Percentiles rank a stretch among this genome's conserved stretches.
phyloP scores from a whole-genome alignment of 805 yeast genomes.

The Candida adriatica region DNA sequence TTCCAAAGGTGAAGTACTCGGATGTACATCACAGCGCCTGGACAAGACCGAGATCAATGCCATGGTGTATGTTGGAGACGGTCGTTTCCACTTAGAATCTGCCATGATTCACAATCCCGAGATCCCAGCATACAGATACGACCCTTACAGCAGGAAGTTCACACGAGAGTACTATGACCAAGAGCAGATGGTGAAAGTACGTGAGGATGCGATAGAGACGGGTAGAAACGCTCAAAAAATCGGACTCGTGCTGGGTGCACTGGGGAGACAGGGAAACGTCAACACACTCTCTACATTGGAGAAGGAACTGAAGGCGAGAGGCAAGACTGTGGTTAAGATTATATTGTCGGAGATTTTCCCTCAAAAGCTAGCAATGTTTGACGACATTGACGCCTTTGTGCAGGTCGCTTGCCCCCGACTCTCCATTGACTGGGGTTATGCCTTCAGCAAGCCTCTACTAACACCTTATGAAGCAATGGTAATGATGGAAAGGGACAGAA shows the following conservation, averaged over 20 bases:
- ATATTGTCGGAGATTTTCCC: slow-evolving; percentile 92
- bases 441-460: slow-evolving; percentile 81
- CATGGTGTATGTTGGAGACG: slow-evolving; percentile 92
- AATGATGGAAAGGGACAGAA: slow-evolving; percentile 62
- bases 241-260: slow-evolving; percentile 85
- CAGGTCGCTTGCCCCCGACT: slow-evolving; percentile 97
- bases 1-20: slow-evolving; percentile 92
- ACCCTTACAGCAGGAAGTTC: slow-evolving; percentile 89
- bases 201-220: slow-evolving; percentile 64
- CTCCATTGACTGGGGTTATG: slow-evolving; percentile 98
- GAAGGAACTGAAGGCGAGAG: slow-evolving; percentile 40
- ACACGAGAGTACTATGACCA: slow-evolving; percentile 88
- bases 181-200: slow-evolving; percentile 64
- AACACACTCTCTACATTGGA: slow-evolving; percentile 67
- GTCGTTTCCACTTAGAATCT: slow-evolving; percentile 89
- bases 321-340: slow-evolving; percentile 70
- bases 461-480: slow-evolving; percentile 98
- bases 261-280: slow-evolving; percentile 93
- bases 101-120: slow-evolving; percentile 97
- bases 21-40: slow-evolving; percentile 87
- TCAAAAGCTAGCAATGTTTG: slow-evolving; percentile 83
- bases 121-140: slow-evolving; percentile 88
- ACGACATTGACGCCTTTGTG: slow-evolving; percentile 88
- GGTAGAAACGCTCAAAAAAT: slow-evolving; percentile 59
- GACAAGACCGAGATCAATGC: slow-evolving; percentile 60